phyloP scores from a whole-genome alignment of 352 stramenopile species.

The Globisporangium orthogonon region DNA sequence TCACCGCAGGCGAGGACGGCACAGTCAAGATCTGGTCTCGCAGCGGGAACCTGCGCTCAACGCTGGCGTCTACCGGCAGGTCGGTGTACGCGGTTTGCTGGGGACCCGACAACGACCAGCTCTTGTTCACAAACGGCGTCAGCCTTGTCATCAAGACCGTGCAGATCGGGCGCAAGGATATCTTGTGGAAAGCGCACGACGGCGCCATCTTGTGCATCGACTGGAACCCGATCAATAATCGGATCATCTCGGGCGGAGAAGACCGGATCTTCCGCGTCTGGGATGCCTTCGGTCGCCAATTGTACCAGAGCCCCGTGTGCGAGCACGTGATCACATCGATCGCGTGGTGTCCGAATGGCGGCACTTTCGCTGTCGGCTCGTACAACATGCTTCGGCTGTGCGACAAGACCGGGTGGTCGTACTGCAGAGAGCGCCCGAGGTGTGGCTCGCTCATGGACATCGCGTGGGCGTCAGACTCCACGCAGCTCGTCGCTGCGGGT shows the following conservation, averaged over 20 bases:
- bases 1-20: conserved; percentile 90
- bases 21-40: conserved; percentile 91
- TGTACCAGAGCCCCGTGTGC: conserved; percentile 79
- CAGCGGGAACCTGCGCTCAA: conserved; percentile 84
- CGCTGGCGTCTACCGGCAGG: conserved; percentile 68
- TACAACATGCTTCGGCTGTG: conserved; percentile 92
- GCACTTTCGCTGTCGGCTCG: conserved; percentile 87
- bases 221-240: conserved; percentile 91
- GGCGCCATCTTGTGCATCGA: conserved; percentile 88
- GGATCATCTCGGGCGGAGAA: conserved; percentile 90
- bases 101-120: conserved; percentile 88
- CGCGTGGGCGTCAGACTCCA: conserved; percentile 87
- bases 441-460: conserved; percentile 87
- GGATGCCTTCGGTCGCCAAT: conserved; percentile 88
- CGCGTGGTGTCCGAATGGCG: conserved; percentile 88
- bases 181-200: conserved; percentile 90
- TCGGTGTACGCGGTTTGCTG: conserved; percentile 89
- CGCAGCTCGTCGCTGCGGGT: conserved; percentile 84
- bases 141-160: conserved; percentile 91
- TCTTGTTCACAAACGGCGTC: conserved; percentile 84
- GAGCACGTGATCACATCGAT: conserved; percentile 91
- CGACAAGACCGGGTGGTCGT: conserved; percentile 91
- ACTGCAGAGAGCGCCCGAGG: conserved; percentile 73
- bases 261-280: conserved; percentile 91
- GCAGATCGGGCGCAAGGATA: conserved; percentile 80